Evolutionary conservation across 2,329 filamentous ascomycete genomes (phyloP).

Genomic region (Colletotrichum melonis): DNA sequence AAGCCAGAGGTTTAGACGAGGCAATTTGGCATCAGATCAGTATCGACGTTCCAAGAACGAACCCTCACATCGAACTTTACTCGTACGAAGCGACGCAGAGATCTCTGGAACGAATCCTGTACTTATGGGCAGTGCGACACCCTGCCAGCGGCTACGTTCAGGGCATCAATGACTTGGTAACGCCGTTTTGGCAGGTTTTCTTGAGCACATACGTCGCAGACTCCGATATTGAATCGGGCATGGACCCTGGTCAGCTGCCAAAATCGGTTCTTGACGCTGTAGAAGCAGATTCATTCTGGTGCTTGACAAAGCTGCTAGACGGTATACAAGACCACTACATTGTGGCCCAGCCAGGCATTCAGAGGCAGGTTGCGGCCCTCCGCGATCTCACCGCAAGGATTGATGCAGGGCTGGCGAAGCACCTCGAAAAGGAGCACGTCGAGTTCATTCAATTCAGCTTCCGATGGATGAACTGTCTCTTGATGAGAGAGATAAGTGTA

Average conservation of each 20-base stretch:
- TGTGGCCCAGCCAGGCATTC: slow-evolving; percentile 95
- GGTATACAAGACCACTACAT: slow-evolving; percentile 99
- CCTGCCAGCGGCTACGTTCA: slow-evolving; percentile 98
- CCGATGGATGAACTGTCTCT: slow-evolving; percentile 98
- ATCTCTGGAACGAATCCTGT: slow-evolving; percentile 92
- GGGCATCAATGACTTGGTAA: slow-evolving; percentile 97
- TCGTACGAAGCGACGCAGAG: slow-evolving; percentile 95
- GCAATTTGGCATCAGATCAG: slow-evolving; percentile 99
- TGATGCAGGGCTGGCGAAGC: slow-evolving; percentile 84
- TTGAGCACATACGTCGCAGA: slow-evolving; percentile 95
- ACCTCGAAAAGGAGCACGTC: slow-evolving; percentile 89
- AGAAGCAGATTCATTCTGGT: slow-evolving; percentile 98
- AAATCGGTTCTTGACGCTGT: slow-evolving; percentile 93
- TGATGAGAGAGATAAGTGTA: slow-evolving; percentile 98
- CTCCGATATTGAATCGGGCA: slow-evolving; percentile 88
- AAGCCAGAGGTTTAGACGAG: slow-evolving; percentile 83
- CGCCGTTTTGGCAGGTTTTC: slow-evolving; percentile 98
- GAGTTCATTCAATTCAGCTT: slow-evolving; percentile 99
- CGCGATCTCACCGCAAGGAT: slow-evolving; percentile 93
- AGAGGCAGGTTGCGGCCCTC: slow-evolving; percentile 89
- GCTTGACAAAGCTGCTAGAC: slow-evolving; percentile 95
- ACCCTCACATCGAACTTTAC: slow-evolving; percentile 95
- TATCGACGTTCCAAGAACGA: slow-evolving; percentile 96
- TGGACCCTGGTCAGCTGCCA: slow-evolving; percentile 96
- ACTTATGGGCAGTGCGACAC: slow-evolving; percentile 97